Conservation (phyloP, 768 basidiomycete genomes). For the Mycena latifolia region DNA sequence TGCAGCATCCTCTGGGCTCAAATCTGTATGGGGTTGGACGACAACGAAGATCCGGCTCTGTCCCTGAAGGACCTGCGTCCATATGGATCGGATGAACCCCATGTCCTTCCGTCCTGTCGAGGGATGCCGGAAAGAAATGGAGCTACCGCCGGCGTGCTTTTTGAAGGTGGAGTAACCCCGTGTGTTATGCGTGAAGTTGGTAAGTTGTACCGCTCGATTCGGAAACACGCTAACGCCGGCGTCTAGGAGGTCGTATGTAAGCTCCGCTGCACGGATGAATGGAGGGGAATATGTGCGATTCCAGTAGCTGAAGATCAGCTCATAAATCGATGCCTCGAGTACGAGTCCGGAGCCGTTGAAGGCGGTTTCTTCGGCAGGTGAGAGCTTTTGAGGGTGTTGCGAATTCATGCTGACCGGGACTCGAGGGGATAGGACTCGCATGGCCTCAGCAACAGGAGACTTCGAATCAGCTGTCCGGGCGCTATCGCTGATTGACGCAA, state of each 20-base stretch:
- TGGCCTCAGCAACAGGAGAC: constrained; percentile 1
- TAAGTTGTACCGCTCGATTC: constrained; percentile 6
- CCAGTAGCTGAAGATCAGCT: constrained; percentile 13
- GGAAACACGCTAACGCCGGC: constrained; percentile 10
- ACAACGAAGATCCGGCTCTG: constrained; percentile 9
- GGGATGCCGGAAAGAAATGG: constrained; percentile 23
- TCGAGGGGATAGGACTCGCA: constrained; percentile 5
- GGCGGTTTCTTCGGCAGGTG: constrained; percentile 6
- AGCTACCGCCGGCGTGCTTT: constrained; percentile 11
- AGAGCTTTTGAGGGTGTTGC: background rate
- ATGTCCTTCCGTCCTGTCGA: constrained; percentile 12
- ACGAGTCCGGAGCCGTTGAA: constrained; percentile 1
- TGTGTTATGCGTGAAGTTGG: constrained; percentile 16
- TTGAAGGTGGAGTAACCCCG: constrained; percentile 1
- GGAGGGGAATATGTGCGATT: constrained; percentile 4
- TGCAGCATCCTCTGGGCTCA: background rate
- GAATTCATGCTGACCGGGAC: background rate
- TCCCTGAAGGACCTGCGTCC: constrained; percentile 11
- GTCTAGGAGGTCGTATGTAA: constrained; percentile 3
- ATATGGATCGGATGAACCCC: constrained; percentile 6
- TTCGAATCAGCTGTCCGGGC: background rate
- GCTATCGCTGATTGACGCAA: constrained; percentile 2
- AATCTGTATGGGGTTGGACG: constrained; percentile 6
- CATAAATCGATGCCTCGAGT: background rate
- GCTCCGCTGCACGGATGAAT: constrained; percentile 3